Percentiles rank a stretch among this genome's conserved stretches.
These are phyloP conservation scores for Lasiosphaeria ovina DNA, from an alignment of 495 filamentous ascomycete species.

Conservation along the genomic window DNA sequence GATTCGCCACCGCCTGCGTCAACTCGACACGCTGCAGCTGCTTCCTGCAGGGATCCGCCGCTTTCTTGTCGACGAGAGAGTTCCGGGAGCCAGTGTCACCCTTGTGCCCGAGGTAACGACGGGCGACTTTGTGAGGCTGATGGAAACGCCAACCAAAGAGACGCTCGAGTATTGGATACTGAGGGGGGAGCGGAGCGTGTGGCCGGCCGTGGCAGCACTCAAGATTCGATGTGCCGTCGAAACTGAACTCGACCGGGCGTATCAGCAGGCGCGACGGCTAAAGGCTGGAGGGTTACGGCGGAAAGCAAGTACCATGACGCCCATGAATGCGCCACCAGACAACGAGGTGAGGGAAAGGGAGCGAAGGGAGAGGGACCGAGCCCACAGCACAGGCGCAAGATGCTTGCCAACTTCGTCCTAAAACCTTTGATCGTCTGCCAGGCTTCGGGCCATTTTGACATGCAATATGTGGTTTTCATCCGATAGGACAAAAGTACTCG, in stretches of 20 bases:
- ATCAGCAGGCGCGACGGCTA: conserved; percentile 69
- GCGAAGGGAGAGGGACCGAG: conserved; percentile 15
- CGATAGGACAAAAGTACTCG: too few relatives aligned
- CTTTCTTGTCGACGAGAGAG: conserved; percentile 81
- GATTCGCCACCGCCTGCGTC: conserved; percentile 75
- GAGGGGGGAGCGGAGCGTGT: conserved; percentile 81
- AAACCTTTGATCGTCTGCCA: too few relatives aligned
- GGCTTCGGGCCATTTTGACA: background rate
- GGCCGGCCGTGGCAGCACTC: conserved; percentile 85
- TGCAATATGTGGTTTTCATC: background rate
- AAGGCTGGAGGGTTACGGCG: conserved; percentile 46
- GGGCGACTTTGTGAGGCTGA: conserved; percentile 68
- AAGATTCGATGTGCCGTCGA: conserved; percentile 84
- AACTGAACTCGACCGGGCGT: conserved; percentile 78
- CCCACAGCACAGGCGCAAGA: conserved; percentile 22
- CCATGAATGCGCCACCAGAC: conserved; percentile 1
- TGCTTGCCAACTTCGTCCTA: conserved; percentile 4
- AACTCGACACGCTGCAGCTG: conserved; percentile 74
- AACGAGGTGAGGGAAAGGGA: conserved; percentile 14
- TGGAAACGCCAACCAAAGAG: conserved; percentile 75
- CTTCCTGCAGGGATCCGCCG: conserved; percentile 68
- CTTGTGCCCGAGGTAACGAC: conserved; percentile 77
- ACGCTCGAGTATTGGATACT: conserved; percentile 82
- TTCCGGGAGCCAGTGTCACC: conserved; percentile 77
- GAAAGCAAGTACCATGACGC: conserved; percentile 34